Evolutionary conservation across 768 basidiomycete species (phyloP).

Genomic region (Auriculariales sp.): DNA sequence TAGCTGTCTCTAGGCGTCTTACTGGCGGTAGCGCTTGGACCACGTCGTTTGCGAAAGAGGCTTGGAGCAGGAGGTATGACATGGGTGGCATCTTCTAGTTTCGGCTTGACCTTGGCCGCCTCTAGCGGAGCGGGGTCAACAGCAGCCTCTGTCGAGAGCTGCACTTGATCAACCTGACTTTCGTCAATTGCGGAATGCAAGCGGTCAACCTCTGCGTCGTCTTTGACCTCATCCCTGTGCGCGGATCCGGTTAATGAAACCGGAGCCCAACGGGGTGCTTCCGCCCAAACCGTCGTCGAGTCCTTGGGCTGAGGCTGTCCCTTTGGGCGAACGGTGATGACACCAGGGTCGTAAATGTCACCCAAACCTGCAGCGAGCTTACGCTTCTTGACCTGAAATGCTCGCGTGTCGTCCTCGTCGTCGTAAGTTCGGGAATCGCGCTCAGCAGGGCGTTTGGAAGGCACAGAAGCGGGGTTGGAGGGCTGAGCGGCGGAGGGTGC

Average conservation of each 20-base stretch:
- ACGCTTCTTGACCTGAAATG: constrained; percentile 58
- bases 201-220: too few species aligned
- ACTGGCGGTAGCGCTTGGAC: too few species aligned
- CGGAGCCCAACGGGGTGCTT: background rate
- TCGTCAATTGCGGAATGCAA: too few species aligned
- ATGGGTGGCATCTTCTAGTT: too few species aligned
- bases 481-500: constrained; percentile 16
- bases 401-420: constrained; percentile 38
- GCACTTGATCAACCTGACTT: too few species aligned
- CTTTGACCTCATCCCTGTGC: constrained; percentile 9
- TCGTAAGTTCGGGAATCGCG: too few species aligned
- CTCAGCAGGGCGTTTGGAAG: constrained; percentile 10
- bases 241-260: background rate
- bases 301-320: constrained; percentile 39
- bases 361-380: constrained; percentile 45
- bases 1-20: too few species aligned
- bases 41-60: too few species aligned
- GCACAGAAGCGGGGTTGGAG: constrained; percentile 7
- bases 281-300: constrained; percentile 12
- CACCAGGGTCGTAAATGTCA: constrained; percentile 69
- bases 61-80: too few species aligned
- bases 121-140: too few species aligned
- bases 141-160: too few species aligned
- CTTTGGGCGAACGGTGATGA: constrained; percentile 42
- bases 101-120: too few species aligned